Evolutionary conservation across 106 monocot genomes (phyloP), one percentile per base, ranked within the genome.

Genomic region (Acorus gramineus): DNA sequence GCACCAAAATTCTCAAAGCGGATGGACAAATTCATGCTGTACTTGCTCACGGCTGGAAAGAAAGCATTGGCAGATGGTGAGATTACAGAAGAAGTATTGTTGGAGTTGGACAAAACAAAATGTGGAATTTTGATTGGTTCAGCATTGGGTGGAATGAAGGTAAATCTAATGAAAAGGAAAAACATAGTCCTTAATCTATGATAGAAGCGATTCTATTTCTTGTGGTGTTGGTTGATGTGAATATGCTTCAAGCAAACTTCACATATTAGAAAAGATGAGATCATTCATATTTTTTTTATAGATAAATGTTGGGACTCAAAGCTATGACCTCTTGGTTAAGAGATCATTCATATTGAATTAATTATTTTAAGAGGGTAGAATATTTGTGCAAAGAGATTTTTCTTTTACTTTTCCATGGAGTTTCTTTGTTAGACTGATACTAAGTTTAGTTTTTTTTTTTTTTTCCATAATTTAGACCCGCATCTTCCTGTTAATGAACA

Each of bases 71-170:
- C 59, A 68, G 52, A 89, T 74, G 89, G 79, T 49, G 88, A 84
- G 52, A 70, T 89, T 50, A 89, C 89, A 6, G 79, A 89, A 45
- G 84, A 81, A 13, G 49, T 85, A 8, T 76, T 81, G 79, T 59
- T 53, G 66, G 66, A 74, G 48, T 58, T 89, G 44, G 89, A 89
- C 56, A 84, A 89, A 69, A 74, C 81, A 43, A 82, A 70, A 56
- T 89, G 84, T 71, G 89, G 89, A 43, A 78, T 89, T 58, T 79
- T 89, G 42, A 84, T 89, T 48, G 89, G 89, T 14, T 89, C 89
- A 74, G 84, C 79, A 44, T 84, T 89, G 89, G 89, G 89, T 13
- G 89, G 89, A 13, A 89, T 89, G 89, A 84, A 89, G 81, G 84
- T 89, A 61, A 28, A 28, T 28, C 28, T 28, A 28, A 28, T 28